Evolutionary conservation across 2,329 filamentous ascomycete species (phyloP), one percentile per base, ranked within the genome.

Genomic region (Geosmithia morbida): DNA sequence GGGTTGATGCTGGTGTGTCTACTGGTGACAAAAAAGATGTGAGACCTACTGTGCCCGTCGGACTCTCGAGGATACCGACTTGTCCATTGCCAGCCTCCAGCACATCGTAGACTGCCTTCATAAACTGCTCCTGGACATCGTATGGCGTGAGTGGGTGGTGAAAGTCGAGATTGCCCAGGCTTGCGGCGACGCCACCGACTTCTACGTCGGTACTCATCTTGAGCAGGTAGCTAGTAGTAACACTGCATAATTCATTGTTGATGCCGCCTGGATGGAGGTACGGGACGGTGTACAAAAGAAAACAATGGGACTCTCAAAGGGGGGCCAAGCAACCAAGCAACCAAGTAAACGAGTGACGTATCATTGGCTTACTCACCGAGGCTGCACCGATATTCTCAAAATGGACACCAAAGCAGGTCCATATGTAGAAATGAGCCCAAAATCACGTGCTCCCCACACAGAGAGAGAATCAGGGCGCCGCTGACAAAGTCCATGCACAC

Each of bases 101-200:
- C 50, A 87, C 86, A 45, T 78, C 66, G 59, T 94, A 95, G 5
- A 92, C 74, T 1, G 83, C 76, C 54, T 73, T 79, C 89, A 96
- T 96, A 59, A 96, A 94, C 54, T 90, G 71, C 43, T 83, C 72
- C 58, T 96, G 89, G 42, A 95, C 92, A 46, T 85, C 75, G 62
- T 96, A 96, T 1, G 89, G 89, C 29, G 79, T 77, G 61, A 83
- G 95, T 0, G 89, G 89, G 59, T 96, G 89, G 57, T 94, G 79
- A 59, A 94, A 96, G 55, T 88, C 70, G 39, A 71, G 58, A 2
- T 63, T 62, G 17, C 57, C 55, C 17, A 64, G 41, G 33, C 33
- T 37, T 5, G 33, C 47, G 1, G 55, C 48, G 20, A 58, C 50
- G 43, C 49, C 47, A 18, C 18, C 43, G 7, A 45, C 30, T 4